Base-by-base conservation (phyloP, 2,329 filamentous ascomycete genomes). In the Cryoendolithus antarcticus region DNA sequence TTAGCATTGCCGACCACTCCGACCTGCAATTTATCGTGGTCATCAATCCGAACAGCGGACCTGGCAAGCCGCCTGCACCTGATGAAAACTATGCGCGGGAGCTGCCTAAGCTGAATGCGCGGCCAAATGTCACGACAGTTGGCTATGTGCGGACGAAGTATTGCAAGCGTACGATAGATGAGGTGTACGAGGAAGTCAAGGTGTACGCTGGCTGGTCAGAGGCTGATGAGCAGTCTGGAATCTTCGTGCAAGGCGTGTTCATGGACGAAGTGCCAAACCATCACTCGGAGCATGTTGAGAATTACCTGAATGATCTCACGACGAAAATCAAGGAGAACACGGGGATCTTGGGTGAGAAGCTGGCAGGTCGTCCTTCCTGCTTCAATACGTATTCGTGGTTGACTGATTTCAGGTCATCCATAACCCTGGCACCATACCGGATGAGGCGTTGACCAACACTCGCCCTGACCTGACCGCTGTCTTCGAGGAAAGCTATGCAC, bases 81-180 rank as follows among this genome's bases (percentile, higher is more conserved):
- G 42, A 54, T 35, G 40, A 43, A 19, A 46, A 47, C 12, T 52
- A 55, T 39, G 40, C 52, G 28, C 47, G 46, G 32, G 48, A 49
- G 37, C 41, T 57, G 12, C 44, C 48, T 3, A 47, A 43, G 6
- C 46, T 56, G 21, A 55, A 55, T 42, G 40, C 46, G 9, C 39
- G 46, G 30, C 28, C 30, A 33, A 57, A 56, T 40, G 48, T 54
- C 29, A 44, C 43, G 9, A 49, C 49, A 9, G 35, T 55, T 11
- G 54, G 52, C 32, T 57, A 57, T 40, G 45, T 56, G 2, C 43
- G 47, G 24, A 40, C 47, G n/a, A 42, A 45, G 28, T 55, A 49
- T 34, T 52, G 46, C 40, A 47, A 44, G 8, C 45, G 51, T 31
- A 41, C 46, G 9, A 28, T 43, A 9, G 32, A 42, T 7, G 40